Conservation (phyloP, 2,329 filamentous ascomycete species). For the Cladorrhinum sp. region DNA sequence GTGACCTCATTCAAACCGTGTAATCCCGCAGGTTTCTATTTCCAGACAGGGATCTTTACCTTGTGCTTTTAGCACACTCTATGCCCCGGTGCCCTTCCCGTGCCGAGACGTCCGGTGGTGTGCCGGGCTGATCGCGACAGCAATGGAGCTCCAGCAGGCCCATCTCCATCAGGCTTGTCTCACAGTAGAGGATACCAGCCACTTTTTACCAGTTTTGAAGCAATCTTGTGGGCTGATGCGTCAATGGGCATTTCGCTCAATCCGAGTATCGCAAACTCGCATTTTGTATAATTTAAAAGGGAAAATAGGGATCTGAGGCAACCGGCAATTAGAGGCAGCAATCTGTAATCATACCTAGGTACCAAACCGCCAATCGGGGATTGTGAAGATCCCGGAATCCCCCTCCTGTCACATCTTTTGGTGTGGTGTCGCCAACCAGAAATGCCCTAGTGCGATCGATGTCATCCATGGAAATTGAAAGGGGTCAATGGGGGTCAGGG, state of each 20-base stretch:
- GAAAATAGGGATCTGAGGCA: not conserved
- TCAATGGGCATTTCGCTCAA: not conserved
- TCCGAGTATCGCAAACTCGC: not conserved
- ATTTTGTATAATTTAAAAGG: not conserved
- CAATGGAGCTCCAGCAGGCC: not conserved
- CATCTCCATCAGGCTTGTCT: not conserved
- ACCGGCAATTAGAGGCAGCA: not conserved
- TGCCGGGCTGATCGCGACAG: not conserved
- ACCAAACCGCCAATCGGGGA: not conserved
- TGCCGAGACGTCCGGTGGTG: slow-evolving; percentile 5
- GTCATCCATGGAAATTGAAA: not conserved
- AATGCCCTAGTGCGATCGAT: not conserved
- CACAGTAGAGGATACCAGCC: not conserved
- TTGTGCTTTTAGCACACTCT: not conserved
- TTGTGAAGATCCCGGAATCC: not conserved
- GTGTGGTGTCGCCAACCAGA: not conserved
- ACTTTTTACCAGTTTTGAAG: not conserved
- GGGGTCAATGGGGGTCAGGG: not conserved
- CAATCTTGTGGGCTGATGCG: not conserved
- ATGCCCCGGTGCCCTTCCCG: slow-evolving; percentile 1
- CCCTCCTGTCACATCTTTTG: not conserved
- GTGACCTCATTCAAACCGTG: not conserved
- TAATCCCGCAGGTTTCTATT: not conserved
- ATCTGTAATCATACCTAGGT: not conserved
- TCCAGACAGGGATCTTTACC: not conserved